Base-by-base conservation (phyloP, 2,329 filamentous ascomycete species). In the Beauveria sp. region DNA sequence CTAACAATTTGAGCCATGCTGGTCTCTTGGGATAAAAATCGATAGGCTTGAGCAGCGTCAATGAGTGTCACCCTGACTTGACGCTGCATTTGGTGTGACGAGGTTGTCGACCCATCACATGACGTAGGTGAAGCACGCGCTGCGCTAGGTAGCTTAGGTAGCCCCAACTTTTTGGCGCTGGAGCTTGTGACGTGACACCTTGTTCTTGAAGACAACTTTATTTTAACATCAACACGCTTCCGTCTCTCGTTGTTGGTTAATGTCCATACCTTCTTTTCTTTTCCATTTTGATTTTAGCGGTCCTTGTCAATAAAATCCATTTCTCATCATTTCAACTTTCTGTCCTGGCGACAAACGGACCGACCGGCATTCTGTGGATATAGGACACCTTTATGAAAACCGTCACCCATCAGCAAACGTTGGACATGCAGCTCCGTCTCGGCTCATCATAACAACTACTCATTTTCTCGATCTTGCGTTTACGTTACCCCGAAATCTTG, bases 101-200 rank as follows among this genome's bases (percentile, higher is more conserved):
- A 55, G 52, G n/a, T 30, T 34, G 12, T 18, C 47, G 37, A 51
- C 55, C 61, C 62, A 63, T 65, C 64, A 65, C 64, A 65, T 65
- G 64, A 65, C 64, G 64, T 65, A 65, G 57, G 44, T 57, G 54
- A 26, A 34, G 62, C 62, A 63, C 59, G 61, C 52, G 56, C 30
- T 37, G 34, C 34, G 34, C 34, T 37, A 37, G 5, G 24, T 9
- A 62, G 52, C 28, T 30, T 30, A 30, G 28, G 12, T 61, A 56
- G 55, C 46, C 55, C 34, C 55, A 51, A 24, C 46, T 50, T 50
- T 41, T 20, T 41, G 24, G 34, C 24, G 66, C 66, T 43, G 59
- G 55, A 52, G 52, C 48, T 50, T 48, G 26, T 53, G 47, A 59
- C 54, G 54, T 46, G 40, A 55, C 56, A 59, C 47, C 34, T 43